Conservation (phyloP, 2,329 filamentous ascomycete genomes). For the Alternaria novae-zelandiae region DNA sequence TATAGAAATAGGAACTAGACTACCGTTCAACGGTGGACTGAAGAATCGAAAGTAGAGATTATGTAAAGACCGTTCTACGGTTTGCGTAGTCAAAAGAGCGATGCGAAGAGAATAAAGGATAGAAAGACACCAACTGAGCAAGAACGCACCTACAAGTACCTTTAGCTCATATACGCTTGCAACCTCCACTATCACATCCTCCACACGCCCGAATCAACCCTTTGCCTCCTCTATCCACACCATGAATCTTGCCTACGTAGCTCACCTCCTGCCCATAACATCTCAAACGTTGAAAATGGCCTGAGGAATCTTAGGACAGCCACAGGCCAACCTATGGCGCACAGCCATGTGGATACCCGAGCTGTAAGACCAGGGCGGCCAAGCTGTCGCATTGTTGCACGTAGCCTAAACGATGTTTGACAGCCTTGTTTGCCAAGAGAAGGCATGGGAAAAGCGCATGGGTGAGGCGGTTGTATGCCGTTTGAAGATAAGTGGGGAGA, state of each 20-base stretch:
- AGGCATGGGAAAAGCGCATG: slow-evolving; percentile 8
- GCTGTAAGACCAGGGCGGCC: slow-evolving; percentile 18
- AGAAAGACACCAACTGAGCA: not conserved
- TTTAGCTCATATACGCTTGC: not conserved
- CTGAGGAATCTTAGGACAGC: slow-evolving; percentile 9
- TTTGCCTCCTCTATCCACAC: slow-evolving; percentile 7
- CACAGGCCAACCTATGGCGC: slow-evolving; percentile 22
- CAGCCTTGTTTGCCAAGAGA: slow-evolving; percentile 18
- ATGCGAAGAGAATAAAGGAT: slow-evolving; percentile 16
- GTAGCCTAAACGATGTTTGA: slow-evolving; percentile 17
- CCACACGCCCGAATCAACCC: not conserved
- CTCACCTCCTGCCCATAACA: slow-evolving; percentile 1
- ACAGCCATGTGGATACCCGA: slow-evolving; percentile 11
- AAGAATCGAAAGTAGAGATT: slow-evolving; percentile 19
- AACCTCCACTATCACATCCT: not conserved
- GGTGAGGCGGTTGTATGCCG: slow-evolving; percentile 19
- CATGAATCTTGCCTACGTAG: not conserved
- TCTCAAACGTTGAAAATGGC: slow-evolving; percentile 6
- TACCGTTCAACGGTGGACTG: slow-evolving; percentile 32
- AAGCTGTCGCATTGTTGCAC: slow-evolving; percentile 21
- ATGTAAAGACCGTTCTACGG: slow-evolving; percentile 35
- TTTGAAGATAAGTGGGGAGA: slow-evolving; percentile 35
- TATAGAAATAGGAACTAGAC: slow-evolving; percentile 1
- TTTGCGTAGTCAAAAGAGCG: slow-evolving; percentile 23
- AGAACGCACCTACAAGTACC: not conserved